Conservation (phyloP, 2,329 filamentous ascomycete species). For the Magnaporthiopsis poae region DNA sequence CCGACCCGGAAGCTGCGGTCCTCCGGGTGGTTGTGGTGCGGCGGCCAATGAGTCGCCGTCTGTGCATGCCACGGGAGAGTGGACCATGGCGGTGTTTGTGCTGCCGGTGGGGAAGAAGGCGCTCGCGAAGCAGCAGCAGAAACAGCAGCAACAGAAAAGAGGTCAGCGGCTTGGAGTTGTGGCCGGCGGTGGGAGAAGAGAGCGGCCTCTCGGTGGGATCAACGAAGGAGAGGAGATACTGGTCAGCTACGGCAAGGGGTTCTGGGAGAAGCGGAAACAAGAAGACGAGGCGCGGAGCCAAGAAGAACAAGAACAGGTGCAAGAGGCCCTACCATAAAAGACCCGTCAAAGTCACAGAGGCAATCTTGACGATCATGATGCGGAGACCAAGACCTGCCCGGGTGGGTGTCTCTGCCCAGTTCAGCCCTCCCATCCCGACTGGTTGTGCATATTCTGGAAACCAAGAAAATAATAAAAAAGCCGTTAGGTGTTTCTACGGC, state of each 20-base stretch:
- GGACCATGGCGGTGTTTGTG: slow-evolving; percentile 50
- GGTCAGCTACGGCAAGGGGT: slow-evolving; percentile 59
- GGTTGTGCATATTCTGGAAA: too few relatives aligned
- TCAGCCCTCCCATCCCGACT: too few relatives aligned
- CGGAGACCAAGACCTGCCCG: neutral
- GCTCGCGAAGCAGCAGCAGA: slow-evolving; percentile 13
- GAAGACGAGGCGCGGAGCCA: slow-evolving; percentile 16
- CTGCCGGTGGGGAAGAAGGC: slow-evolving; percentile 32
- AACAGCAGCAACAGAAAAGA: neutral
- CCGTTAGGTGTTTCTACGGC: too few relatives aligned
- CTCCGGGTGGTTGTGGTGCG: neutral
- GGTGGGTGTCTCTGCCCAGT: too few relatives aligned
- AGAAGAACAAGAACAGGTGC: neutral
- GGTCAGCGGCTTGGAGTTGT: neutral
- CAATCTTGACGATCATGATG: neutral
- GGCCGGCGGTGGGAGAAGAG: neutral
- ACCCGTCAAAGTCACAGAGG: neutral
- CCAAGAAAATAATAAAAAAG: too few relatives aligned
- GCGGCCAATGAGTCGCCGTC: neutral
- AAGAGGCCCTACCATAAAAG: neutral
- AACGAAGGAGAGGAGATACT: slow-evolving; percentile 54
- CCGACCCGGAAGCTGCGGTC: neutral
- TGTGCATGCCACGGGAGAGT: slow-evolving; percentile 26
- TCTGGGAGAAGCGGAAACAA: slow-evolving; percentile 45
- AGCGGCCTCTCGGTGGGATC: slow-evolving; percentile 23